Percentiles rank a stretch among this genome's conserved stretches.
Evolutionary conservation across 371 early-diverging fungal species (phyloP).

Genomic region (Dichotomocladium elegans): DNA sequence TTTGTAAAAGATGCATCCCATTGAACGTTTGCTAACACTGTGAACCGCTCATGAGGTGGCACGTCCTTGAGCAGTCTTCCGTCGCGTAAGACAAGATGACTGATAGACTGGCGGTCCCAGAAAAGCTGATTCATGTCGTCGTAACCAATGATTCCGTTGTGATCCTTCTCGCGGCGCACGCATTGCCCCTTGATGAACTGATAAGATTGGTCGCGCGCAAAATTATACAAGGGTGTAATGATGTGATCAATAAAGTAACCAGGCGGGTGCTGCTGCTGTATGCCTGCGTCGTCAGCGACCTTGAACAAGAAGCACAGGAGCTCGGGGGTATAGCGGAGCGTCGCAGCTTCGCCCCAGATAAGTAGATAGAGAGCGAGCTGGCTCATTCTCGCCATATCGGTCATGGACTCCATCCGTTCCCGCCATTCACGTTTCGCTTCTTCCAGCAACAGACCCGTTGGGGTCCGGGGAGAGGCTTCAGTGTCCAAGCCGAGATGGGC

Average conservation of each 20-base stretch:
- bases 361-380: constrained; percentile 78
- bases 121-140: constrained; percentile 89
- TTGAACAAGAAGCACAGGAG: constrained; percentile 80
- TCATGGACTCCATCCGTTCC: constrained; percentile 66
- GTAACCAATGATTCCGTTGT: constrained; percentile 78
- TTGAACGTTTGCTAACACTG: constrained; percentile 52
- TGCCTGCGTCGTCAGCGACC: constrained; percentile 57
- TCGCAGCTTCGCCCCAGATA: constrained; percentile 88
- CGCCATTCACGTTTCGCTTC: constrained; percentile 75
- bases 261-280: constrained; percentile 6
- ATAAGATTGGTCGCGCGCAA: constrained; percentile 73
- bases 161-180: constrained; percentile 79
- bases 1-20: constrained; percentile 74
- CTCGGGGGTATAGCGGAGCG: constrained; percentile 78
- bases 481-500: constrained; percentile 64
- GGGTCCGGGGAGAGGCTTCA: constrained; percentile 14
- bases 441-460: constrained; percentile 28
- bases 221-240: constrained; percentile 74
- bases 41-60: constrained; percentile 61
- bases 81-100: constrained; percentile 55
- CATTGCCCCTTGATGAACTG: constrained; percentile 69
- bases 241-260: constrained; percentile 68
- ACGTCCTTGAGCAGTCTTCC: constrained; percentile 57
- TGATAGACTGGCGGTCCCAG: constrained; percentile 71
- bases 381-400: constrained; percentile 61